Evolutionary conservation across 2,329 filamentous ascomycete genomes (phyloP), one percentile per base, ranked within the genome.

Genomic region (Aspergillus melleus): DNA sequence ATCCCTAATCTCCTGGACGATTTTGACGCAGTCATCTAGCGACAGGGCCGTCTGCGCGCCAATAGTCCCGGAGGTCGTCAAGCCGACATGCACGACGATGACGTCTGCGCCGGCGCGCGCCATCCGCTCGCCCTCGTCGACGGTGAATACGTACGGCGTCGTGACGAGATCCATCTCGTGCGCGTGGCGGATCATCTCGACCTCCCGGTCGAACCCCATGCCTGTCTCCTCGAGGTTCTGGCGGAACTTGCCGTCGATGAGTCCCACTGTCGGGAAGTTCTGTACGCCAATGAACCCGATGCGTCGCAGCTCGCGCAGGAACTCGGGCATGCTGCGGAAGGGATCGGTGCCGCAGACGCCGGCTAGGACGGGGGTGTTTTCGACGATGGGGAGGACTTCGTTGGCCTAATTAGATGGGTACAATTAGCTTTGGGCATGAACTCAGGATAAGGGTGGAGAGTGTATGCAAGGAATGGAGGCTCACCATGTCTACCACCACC

Each of bases 271-370:
- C 1, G 88, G 88, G 70, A 91, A 91, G 67, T 91, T 91, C 72
- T 91, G 88, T 14, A 90, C 81, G 1, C 89, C 89, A 1, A 84
- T 83, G 64, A 91, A 90, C 0, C 88, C 88, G 16, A 89, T 73
- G 1, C 81, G 80, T 57, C 83, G 82, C 39, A 91, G 76, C 68
- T 90, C 81, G 19, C 72, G 69, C 16, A 90, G 78, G 67, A 91
- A 90, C 5, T 73, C 68, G 2, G 81, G 75, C 71, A 90, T 89
- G 58, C 83, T 79, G 30, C 86, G 81, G 74, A 90, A 90, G 0
- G 88, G 89, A 61, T 91, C 88, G 0, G 87, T 89, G 12, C 83
- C 88, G 68, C 88, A 91, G 20, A 91, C 86, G 1, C 89, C 88
- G 1, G 89, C 88, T 0, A 91, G 79, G 4, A 91, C 88, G 1